Evolutionary conservation across 1,284 basidiomycete genomes (phyloP).

Genomic region (Melampsora americana): DNA sequence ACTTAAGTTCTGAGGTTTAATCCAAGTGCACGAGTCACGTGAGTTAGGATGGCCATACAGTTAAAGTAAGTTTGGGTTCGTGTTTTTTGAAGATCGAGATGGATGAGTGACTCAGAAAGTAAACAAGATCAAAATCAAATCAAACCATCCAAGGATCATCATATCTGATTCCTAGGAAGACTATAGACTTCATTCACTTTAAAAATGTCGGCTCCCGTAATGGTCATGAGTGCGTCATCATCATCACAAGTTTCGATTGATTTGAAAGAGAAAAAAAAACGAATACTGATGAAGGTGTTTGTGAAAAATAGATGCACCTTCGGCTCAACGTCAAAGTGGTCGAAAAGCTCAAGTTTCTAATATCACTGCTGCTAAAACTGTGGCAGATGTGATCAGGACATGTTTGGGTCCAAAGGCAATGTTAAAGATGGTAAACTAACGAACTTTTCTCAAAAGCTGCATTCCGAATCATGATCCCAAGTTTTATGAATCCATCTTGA

Average conservation of each 20-base stretch:
- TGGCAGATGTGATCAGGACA: slow-evolving; percentile 97
- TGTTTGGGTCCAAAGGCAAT: slow-evolving; percentile 96
- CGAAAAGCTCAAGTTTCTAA: slow-evolving; percentile 96
- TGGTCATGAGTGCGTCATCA: slow-evolving; percentile 39
- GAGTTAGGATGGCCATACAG: no score
- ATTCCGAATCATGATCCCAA: neutral
- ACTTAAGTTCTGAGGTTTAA: no score
- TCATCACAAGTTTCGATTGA: no score
- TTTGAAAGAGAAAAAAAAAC: slow-evolving; percentile 61
- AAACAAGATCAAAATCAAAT: no score
- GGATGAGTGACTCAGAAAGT: no score
- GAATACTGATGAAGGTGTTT: slow-evolving; percentile 40
- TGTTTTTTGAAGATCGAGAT: no score
- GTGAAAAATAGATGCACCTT: slow-evolving; percentile 55
- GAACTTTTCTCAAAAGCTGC: slow-evolving; percentile 69
- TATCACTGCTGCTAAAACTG: slow-evolving; percentile 97
- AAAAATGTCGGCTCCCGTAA: slow-evolving; percentile 34
- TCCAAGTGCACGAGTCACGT: no score
- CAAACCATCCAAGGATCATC: no score
- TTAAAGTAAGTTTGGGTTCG: no score
- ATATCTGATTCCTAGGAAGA: neutral
- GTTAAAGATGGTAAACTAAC: slow-evolving; percentile 90
- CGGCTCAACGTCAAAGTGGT: slow-evolving; percentile 86
- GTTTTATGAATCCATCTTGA: neutral
- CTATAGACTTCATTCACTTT: neutral